Conservation (phyloP, 208 protist genomes). For the Angomonas ambiguus region DNA sequence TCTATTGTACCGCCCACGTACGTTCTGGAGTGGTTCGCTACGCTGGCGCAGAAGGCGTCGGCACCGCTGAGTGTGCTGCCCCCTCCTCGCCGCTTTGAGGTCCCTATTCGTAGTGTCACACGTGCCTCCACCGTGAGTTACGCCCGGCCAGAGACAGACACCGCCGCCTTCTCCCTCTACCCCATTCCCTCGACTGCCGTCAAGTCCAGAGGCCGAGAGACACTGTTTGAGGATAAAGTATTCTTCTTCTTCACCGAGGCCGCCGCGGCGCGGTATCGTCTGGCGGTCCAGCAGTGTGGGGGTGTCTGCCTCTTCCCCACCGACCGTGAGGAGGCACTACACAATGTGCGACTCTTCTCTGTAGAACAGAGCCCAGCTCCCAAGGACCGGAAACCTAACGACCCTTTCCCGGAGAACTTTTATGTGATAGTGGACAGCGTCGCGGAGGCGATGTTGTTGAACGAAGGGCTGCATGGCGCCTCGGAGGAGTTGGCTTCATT, state of each 20-base stretch:
- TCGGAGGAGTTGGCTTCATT: conserved; percentile 29
- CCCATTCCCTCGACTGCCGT: conserved; percentile 54
- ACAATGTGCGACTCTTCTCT: conserved; percentile 25
- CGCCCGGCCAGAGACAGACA: conserved; percentile 63
- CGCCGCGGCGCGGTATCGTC: conserved; percentile 35
- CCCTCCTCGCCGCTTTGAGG: conserved; percentile 48
- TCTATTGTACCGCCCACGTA: conserved; percentile 67
- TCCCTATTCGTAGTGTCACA: conserved; percentile 38
- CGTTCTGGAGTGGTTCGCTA: conserved; percentile 76
- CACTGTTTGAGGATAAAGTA: conserved; percentile 31
- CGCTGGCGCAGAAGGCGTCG: conserved; percentile 46
- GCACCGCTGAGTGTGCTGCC: conserved; percentile 62
- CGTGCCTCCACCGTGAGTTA: conserved; percentile 36
- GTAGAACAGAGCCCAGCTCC: conserved; percentile 14
- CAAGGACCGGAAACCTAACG: neutral
- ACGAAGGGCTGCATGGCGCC: conserved; percentile 22
- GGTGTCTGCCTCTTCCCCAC: conserved; percentile 24
- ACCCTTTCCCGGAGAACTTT: conserved; percentile 24
- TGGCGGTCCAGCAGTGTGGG: conserved; percentile 27
- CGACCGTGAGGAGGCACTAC: conserved; percentile 19
- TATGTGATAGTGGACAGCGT: conserved; percentile 60
- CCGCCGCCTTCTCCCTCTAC: conserved; percentile 69
- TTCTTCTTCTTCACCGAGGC: conserved; percentile 61
- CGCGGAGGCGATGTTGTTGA: conserved; percentile 28
- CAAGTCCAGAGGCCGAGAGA: conserved; percentile 30